Base-by-base conservation (phyloP, 306 rosid genomes). In the Rubus idaeus region DNA sequence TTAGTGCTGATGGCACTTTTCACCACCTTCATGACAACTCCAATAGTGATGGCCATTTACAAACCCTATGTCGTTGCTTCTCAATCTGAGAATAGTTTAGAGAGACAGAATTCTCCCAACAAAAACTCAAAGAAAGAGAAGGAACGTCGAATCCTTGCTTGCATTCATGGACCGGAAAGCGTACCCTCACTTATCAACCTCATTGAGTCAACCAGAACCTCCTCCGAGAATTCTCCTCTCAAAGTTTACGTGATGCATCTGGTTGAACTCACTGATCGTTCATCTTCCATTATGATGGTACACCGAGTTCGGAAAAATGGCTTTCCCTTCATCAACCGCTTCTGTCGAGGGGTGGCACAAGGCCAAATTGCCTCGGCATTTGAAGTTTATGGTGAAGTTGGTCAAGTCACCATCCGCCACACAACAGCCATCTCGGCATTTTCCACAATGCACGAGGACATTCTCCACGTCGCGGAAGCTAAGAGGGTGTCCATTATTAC, bases 21-120 rank as follows among this genome's bases (percentile, higher is more conserved):
- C 74, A 91, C 97, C 8, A 94, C 98, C 70, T 91, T 91, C 91
- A 87, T 91, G 45, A 94, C 97, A 55, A 91, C 96, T 10, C 97
- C 93, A 6, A 40, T 84, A 0, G 92, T 90, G 47, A 90, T 94
- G 96, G 90, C 92, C n/a, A 78, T 91, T 5, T 88, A 94, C 76
- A 89, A 87, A 61, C 91, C 95, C 78, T 13, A 50, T 44, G 40
- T 7, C 76, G 50, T 1, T n/a, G 52, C 86, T 87, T 35, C 83
- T 80, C 0, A 88, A 88, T 78, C 75, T 85, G 13, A 78, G 88
- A 17, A 3, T 70, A 23, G 13, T 80, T 76, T 0, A 77, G 5
- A 41, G 26, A 0, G 88, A 80, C 17, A 52, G 16, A 14, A 44
- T 23, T 57, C 66, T 13, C 41, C 17, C 5, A 23, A 20, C 26